Evolutionary conservation across 805 yeast genomes (phyloP).

Genomic region (Myxozyma neotropica): DNA sequence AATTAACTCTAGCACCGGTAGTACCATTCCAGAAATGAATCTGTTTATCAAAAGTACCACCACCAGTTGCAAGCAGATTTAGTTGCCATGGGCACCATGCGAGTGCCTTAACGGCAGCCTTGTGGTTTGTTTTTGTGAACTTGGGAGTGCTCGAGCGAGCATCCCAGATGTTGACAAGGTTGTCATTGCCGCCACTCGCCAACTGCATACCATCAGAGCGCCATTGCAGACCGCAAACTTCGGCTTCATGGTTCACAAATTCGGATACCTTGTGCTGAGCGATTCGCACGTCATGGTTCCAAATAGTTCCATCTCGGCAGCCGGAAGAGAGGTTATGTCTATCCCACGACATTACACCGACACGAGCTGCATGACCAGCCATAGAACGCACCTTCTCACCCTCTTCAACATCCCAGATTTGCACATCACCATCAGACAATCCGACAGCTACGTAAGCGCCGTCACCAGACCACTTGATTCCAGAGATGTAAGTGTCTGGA

Average conservation of each 20-base stretch:
- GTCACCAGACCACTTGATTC: constrained; percentile 89
- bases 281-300: constrained; percentile 86
- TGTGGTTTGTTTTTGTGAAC: constrained; percentile 76
- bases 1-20: constrained; percentile 81
- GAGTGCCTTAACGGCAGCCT: constrained; percentile 93
- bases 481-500: constrained; percentile 56
- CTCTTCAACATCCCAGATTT: constrained; percentile 91
- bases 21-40: constrained; percentile 95
- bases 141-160: constrained; percentile 68
- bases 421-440: constrained; percentile 76
- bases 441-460: constrained; percentile 86
- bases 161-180: constrained; percentile 92
- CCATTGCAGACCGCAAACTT: constrained; percentile 90
- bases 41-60: constrained; percentile 86
- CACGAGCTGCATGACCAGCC: constrained; percentile 71
- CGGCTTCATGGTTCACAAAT: constrained; percentile 74
- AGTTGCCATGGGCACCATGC: constrained; percentile 91
- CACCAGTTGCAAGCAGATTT: constrained; percentile 90
- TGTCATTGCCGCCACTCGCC: constrained; percentile 94
- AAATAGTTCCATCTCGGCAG: constrained; percentile 78
- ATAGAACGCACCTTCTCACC: constrained; percentile 70
- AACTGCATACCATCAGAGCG: constrained; percentile 79
- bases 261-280: constrained; percentile 70
- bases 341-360: constrained; percentile 84
- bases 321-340: constrained; percentile 84